A percentile compares a stretch with the other conserved stretches of the same genome.
phyloP scores from a whole-genome alignment of 345 rosid genomes.

The Salix dunnii region DNA sequence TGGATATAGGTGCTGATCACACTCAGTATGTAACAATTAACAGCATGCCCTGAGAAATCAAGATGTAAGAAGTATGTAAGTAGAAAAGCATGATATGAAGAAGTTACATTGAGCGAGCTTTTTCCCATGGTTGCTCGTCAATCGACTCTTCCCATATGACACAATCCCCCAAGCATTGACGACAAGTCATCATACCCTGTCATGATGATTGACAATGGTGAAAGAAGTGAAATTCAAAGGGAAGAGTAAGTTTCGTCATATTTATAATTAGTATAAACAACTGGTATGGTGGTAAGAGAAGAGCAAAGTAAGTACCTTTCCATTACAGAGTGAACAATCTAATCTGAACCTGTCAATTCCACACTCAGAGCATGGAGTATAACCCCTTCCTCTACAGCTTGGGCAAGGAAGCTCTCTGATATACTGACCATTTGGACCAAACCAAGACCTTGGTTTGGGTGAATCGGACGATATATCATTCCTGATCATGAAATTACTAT shows the following conservation, averaged over 20 bases:
- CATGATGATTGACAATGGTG: conserved; percentile 1
- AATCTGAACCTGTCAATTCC: conserved; percentile 69
- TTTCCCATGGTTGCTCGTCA: conserved; percentile 95
- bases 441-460: conserved; percentile 76
- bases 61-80: background rate
- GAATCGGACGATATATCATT: conserved; percentile 33
- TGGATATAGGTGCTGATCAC: background rate
- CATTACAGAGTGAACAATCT: conserved; percentile 72
- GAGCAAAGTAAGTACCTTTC: conserved; percentile 51
- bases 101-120: conserved; percentile 74
- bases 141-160: conserved; percentile 95
- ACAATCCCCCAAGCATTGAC: conserved; percentile 75
- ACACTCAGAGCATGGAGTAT: conserved; percentile 77
- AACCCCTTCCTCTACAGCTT: conserved; percentile 89
- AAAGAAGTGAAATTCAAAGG: background rate
- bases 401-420: conserved; percentile 95
- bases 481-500: conserved; percentile 41
- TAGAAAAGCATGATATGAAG: background rate
- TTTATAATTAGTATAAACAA: background rate
- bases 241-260: background rate
- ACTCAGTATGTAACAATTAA: background rate
- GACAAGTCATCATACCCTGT: conserved; percentile 84
- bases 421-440: conserved; percentile 92
- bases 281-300: background rate
- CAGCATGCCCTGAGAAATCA: background rate